phyloP scores from a whole-genome alignment of 306 rosid genomes.

The Cicer cuneatum region DNA sequence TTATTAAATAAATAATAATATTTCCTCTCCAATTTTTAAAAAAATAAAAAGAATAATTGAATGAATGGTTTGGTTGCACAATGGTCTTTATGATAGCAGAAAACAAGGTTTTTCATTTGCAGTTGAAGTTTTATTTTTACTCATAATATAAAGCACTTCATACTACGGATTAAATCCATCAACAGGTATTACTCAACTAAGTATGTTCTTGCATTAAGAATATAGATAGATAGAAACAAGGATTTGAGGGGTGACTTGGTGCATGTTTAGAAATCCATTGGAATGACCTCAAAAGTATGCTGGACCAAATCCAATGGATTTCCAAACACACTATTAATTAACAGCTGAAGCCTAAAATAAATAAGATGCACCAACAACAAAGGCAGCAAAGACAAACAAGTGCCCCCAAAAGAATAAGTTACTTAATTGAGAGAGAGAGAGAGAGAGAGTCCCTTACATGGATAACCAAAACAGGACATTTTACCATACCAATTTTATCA shows the following conservation, averaged over 20 bases:
- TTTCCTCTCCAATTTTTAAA: too few species aligned
- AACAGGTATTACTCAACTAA: conserved; percentile 7
- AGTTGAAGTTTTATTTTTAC: neutral
- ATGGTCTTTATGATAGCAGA: conserved; percentile 18
- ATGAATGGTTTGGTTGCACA: neutral
- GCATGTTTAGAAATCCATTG: neutral
- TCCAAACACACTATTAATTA: conserved; percentile 2
- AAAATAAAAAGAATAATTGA: neutral
- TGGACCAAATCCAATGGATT: conserved; percentile 1
- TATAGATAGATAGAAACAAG: conserved; percentile 19
- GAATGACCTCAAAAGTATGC: neutral
- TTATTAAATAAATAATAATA: too few species aligned
- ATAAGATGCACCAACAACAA: conserved; percentile 24
- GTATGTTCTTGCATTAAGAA: conserved; percentile 23
- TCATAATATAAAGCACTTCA: neutral
- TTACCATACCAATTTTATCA: conserved; percentile 77
- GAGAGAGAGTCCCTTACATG: conserved; percentile 67
- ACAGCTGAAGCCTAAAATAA: conserved; percentile 13
- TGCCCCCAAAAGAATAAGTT: neutral
- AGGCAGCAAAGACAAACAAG: conserved; percentile 2
- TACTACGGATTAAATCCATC: conserved; percentile 16
- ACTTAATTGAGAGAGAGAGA: neutral
- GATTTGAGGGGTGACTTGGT: neutral
- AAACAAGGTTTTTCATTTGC: conserved; percentile 9
- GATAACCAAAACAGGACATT: conserved; percentile 82